Base-by-base conservation (phyloP, 352 stramenopile genomes). In the Blastocystis sp. region DNA sequence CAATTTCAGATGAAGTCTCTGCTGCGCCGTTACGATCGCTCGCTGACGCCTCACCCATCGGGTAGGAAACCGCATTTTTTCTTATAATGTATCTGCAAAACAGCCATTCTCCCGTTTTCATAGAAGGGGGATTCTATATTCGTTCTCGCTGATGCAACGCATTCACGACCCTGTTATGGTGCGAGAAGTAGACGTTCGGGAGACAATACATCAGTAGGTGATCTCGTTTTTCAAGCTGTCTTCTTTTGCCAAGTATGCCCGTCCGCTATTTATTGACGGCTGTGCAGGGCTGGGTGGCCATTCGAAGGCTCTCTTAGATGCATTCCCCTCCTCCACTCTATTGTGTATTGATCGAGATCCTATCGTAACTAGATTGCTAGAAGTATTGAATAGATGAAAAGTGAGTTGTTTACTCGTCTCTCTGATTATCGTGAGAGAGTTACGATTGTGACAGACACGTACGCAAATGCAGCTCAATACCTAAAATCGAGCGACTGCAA, bases 301-400 rank as follows among this genome's bases (percentile, higher is more conserved):
- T 47, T 84, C 73, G 11, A 26, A 9, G 3, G 73, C 73, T 29
- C 34, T 84, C 53, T 41, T 84, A 3, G 39, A 64, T 20, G 34
- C 53, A 37, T 84, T 84, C 41, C 73, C 73, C 18, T 29, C 45
- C 26, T 66, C 73, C 9, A 26, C 26, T 37, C 26, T 84, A 15
- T 26, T 84, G 4, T 84, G 73, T 20, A 84, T 84, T 64, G 73
- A 84, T 41, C 73, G 73, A 23, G 73, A 84, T 84, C 53, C 73
- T 23, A 47, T 18, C 39, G 73, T 84, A n/a, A 2, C 20, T 62
- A n/a, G 3, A 6, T 47, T 47, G n/a, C 15, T 34, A 15, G 37
- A 23, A 5, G 20, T 64, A 18, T 20, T 64, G 20, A 15, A 4
- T 45, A 80, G 70, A 64, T 80, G 70, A 61, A 41, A 37, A 7